phyloP scores from a whole-genome alignment of 495 filamentous ascomycete species.

The Glarea lozoyensis region DNA sequence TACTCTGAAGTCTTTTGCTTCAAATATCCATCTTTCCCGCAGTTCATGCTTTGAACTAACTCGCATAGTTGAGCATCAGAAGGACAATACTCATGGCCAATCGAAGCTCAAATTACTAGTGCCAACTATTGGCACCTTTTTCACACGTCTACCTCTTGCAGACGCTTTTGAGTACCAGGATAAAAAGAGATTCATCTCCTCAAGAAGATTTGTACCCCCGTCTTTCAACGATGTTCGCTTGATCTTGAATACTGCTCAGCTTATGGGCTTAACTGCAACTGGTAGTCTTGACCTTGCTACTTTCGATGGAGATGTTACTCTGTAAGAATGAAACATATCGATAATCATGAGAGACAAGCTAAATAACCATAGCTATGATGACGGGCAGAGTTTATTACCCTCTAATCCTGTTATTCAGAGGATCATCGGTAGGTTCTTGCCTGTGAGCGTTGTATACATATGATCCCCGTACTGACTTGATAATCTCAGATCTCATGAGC shows the following conservation, averaged over 20 bases:
- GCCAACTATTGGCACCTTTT: constrained; percentile 82
- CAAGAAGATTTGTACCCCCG: constrained; percentile 86
- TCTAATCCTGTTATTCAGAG: constrained; percentile 71
- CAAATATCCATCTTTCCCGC: too few species aligned
- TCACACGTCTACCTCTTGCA: constrained; percentile 76
- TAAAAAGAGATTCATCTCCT: constrained; percentile 72
- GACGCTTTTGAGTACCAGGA: constrained; percentile 92
- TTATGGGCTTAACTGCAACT: constrained; percentile 68
- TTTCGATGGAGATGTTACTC: constrained; percentile 95
- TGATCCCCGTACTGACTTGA: background rate
- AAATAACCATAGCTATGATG: constrained; percentile 56
- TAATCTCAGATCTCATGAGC: constrained; percentile 34
- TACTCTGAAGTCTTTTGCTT: too few species aligned
- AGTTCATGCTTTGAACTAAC: too few species aligned
- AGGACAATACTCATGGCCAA: constrained; percentile 46
- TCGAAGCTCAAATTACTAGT: constrained; percentile 93
- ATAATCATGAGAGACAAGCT: background rate
- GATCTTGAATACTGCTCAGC: constrained; percentile 88
- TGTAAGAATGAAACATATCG: constrained; percentile 30
- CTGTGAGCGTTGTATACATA: background rate
- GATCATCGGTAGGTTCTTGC: constrained; percentile 47
- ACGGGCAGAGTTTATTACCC: constrained; percentile 67
- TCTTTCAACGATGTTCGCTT: constrained; percentile 96
- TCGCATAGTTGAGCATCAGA: constrained; percentile 59
- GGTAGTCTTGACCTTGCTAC: constrained; percentile 75